Evolutionary conservation across 129 eudicot species (phyloP).

Genomic region (Calendula officinalis): DNA sequence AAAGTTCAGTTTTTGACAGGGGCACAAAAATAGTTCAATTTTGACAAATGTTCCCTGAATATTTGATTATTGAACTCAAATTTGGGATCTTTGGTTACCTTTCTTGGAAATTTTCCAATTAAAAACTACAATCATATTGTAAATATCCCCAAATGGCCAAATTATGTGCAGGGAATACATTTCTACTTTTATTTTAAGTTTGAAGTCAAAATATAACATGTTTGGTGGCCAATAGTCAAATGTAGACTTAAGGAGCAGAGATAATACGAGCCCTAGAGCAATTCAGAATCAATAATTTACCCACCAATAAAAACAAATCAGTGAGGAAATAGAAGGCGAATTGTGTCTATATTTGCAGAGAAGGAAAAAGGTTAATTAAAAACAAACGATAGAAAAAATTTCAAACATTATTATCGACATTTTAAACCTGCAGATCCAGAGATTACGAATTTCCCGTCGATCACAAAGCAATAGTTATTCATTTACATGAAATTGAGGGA

Average conservation of each 20-base stretch:
- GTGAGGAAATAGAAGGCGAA: constrained; percentile 1
- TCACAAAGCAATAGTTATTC: constrained; percentile 17
- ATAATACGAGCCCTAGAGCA: constrained; percentile 27
- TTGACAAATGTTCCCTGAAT: no score
- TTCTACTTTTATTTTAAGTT: not conserved
- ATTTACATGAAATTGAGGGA: constrained; percentile 5
- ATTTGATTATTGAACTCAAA: no score
- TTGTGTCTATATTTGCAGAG: not conserved
- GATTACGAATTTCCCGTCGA: constrained; percentile 17
- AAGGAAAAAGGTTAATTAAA: constrained; percentile 13
- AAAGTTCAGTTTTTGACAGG: no score
- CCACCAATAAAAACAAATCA: constrained; percentile 17
- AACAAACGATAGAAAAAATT: not conserved
- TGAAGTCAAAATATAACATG: not conserved
- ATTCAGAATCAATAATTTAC: constrained; percentile 8
- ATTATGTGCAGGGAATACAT: not conserved
- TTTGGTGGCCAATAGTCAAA: constrained; percentile 16
- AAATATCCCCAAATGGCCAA: no score
- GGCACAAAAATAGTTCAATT: no score
- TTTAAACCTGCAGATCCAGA: constrained; percentile 37
- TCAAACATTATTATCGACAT: constrained; percentile 11
- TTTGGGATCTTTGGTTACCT: no score
- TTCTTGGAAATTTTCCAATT: no score
- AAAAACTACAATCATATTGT: no score
- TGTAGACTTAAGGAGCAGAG: constrained; percentile 5